Conservation (phyloP, 768 basidiomycete genomes). For the Pisolithus sp. region DNA sequence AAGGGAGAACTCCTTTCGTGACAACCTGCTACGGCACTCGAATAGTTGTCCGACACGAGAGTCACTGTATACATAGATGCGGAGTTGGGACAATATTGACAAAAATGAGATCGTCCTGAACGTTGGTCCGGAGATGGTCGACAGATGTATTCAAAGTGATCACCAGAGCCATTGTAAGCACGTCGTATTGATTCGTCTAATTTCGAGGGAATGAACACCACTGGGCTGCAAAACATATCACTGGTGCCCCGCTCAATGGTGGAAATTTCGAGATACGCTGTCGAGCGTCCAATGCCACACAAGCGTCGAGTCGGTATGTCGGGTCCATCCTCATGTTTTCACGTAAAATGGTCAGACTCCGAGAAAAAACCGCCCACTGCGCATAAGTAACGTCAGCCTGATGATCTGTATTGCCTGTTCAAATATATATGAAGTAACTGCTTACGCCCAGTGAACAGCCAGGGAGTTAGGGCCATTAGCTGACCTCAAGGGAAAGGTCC, state of each 20-base stretch:
- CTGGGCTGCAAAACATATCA: constrained; percentile 2
- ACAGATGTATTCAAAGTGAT: constrained; percentile 35
- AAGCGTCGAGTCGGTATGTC: too few species aligned
- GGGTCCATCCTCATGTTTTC: too few species aligned
- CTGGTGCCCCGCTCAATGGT: too few species aligned
- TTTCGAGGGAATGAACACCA: constrained; percentile 22
- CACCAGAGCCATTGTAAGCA: constrained; percentile 25
- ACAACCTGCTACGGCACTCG: constrained; percentile 1
- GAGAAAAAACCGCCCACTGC: too few species aligned
- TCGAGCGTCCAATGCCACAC: too few species aligned
- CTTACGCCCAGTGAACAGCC: constrained; percentile 8
- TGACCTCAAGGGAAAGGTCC: constrained; percentile 42
- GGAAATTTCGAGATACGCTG: too few species aligned
- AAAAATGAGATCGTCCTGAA: constrained; percentile 33
- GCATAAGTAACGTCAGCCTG: too few species aligned
- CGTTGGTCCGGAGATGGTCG: constrained; percentile 32
- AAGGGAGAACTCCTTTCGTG: constrained; percentile 2
- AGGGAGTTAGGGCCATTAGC: constrained; percentile 31
- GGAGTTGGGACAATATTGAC: constrained; percentile 33
- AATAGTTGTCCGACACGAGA: constrained; percentile 24
- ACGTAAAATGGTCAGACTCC: too few species aligned
- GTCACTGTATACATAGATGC: constrained; percentile 40
- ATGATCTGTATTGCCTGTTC: too few species aligned
- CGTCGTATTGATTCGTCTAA: constrained; percentile 33
- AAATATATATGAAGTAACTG: background rate